A percentile compares a stretch with the other conserved stretches of the same genome.
Evolutionary conservation across 768 basidiomycete species (phyloP).

Genomic region (Sarcomyxa edulis): DNA sequence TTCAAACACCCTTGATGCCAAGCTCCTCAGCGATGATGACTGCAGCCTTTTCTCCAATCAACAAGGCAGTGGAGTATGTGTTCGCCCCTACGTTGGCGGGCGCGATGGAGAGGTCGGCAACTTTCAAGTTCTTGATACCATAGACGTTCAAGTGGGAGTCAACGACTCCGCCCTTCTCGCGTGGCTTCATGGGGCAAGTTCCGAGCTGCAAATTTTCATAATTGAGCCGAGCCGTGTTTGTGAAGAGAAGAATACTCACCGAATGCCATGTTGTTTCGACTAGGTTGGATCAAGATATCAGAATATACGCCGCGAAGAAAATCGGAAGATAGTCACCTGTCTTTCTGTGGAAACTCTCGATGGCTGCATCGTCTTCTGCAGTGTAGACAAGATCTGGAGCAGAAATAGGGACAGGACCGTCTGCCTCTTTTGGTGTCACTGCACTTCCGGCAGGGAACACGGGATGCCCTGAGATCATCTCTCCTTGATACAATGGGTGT

Average conservation of each 20-base stretch:
- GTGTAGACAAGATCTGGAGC: constrained; percentile 18
- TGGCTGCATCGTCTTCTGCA: constrained; percentile 17
- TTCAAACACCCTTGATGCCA: constrained; percentile 2
- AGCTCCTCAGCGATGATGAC: constrained; percentile 36
- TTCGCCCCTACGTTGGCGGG: constrained; percentile 31
- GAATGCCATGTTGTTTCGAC: constrained; percentile 20
- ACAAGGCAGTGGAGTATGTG: constrained; percentile 17
- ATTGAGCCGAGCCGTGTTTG: not conserved
- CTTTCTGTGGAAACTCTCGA: constrained; percentile 13
- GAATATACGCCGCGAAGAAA: not conserved
- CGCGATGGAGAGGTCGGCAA: constrained; percentile 36
- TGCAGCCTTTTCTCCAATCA: constrained; percentile 38
- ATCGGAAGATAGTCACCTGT: constrained; percentile 10
- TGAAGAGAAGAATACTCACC: constrained; percentile 9
- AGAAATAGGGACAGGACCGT: constrained; percentile 11
- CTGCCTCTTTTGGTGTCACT: constrained; percentile 6
- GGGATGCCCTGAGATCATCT: constrained; percentile 12
- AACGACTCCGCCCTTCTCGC: too few relatives aligned
- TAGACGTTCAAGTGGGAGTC: constrained; percentile 40
- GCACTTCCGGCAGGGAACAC: constrained; percentile 9
- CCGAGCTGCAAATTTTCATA: constrained; percentile 27
- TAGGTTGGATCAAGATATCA: not conserved
- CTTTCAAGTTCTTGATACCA: constrained; percentile 35
- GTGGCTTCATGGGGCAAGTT: constrained; percentile 45
- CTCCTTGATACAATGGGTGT: constrained; percentile 22